Conservation (phyloP, 345 rosid genomes). For the Pseudoturritis turrita region DNA sequence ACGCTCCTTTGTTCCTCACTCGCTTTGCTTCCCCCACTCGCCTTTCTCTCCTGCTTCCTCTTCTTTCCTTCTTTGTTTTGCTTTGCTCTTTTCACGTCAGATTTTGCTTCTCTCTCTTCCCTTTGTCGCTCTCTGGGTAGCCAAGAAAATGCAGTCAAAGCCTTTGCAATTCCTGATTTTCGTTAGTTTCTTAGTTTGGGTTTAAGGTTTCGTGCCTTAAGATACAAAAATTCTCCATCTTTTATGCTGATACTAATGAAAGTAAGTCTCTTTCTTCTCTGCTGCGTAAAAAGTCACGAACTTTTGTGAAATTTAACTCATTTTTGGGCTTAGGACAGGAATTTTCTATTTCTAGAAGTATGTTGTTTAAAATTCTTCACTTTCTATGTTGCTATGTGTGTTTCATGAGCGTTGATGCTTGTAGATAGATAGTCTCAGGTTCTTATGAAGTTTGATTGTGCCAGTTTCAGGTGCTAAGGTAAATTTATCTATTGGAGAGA, state of each 20-base stretch:
- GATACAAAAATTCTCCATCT: background rate
- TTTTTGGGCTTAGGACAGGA: background rate
- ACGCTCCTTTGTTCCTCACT: slow-evolving; percentile 36
- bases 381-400: background rate
- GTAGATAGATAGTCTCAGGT: background rate
- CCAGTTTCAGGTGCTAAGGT: slow-evolving; percentile 18
- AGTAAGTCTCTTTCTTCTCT: background rate
- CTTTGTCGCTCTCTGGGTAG: slow-evolving; percentile 10
- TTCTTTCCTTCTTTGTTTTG: background rate
- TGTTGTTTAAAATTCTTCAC: background rate
- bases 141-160: slow-evolving; percentile 18
- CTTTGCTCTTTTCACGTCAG: slow-evolving; percentile 11
- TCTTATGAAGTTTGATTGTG: slow-evolving; percentile 17
- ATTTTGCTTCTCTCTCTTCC: background rate
- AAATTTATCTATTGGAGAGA: background rate
- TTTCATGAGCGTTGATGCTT: background rate
- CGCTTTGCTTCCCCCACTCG: slow-evolving; percentile 33
- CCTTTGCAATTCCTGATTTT: background rate
- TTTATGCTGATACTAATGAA: background rate
- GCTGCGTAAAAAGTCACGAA: background rate
- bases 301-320: background rate
- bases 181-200: background rate
- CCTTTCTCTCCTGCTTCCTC: slow-evolving; percentile 14
- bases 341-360: background rate
- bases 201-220: background rate